Evolutionary conservation across 2,329 filamentous ascomycete species (phyloP), one percentile per base, ranked within the genome.

Genomic region (Colletotrichum simmondsii): DNA sequence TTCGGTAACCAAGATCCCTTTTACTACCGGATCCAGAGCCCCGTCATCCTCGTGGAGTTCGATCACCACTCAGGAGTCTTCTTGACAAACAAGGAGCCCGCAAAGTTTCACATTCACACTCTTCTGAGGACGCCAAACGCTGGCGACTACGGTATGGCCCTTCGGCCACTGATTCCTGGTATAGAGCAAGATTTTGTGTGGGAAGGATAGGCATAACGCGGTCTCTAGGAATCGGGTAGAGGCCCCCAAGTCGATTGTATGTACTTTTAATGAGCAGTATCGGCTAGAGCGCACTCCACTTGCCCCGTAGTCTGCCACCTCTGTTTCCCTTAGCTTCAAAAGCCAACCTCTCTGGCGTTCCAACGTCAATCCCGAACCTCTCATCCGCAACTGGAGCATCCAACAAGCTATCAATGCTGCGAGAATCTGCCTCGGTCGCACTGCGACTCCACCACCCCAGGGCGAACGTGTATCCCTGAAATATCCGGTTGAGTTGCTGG

Each of bases 41-140:
- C 93, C 0, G 93, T 95, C 0, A 85, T 94, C 0, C 84, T 95
- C 2, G 85, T 92, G 64, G 94, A 96, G 85, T 94, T 96, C 77
- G 94, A 95, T 77, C 92, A 95, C 78, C 93, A 95, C 80, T 93
- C 91, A 0, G 93, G 93, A 0, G 93, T 95, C 0, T 95, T 95
- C 76, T 80, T 96, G 77, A 91, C 87, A 1, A 96, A 95, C 78
- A 85, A 86, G 62, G 89, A 93, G 80, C 93, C 93, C 0, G 91
- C 91, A 37, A 94, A 93, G 81, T 96, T 94, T 77, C 94, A 96
- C 77, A 93, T 94, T 26, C 94, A 96, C 79, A 95, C 93, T 0
- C 82, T 94, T 65, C 82, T 94, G 74, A 82, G 94, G 46, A 92
- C 90, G 37, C 94, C 94, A 0, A 95, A 96, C 80, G 90, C 84